phyloP scores from a whole-genome alignment of 331 rosid genomes.

The Cydonia oblonga region DNA sequence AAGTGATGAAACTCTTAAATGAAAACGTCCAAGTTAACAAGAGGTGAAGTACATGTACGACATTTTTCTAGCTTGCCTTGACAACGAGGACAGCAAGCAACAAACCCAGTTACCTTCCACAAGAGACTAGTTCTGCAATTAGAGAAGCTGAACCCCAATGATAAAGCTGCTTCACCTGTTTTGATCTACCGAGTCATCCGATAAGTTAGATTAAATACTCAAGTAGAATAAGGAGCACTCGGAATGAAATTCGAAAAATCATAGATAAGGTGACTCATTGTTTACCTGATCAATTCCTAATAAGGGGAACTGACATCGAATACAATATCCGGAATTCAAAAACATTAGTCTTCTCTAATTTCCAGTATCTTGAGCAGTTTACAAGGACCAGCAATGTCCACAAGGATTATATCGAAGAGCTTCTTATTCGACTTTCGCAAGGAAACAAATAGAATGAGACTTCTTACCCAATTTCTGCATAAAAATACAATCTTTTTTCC shows the following conservation, averaged over 20 bases:
- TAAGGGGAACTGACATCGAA: slow-evolving; percentile 2
- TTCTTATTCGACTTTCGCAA: too few relatives aligned
- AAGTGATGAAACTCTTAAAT: too few relatives aligned
- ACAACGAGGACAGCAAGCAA: neutral
- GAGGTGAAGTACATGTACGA: neutral
- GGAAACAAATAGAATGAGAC: too few relatives aligned
- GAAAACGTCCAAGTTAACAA: too few relatives aligned
- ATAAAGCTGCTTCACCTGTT: slow-evolving; percentile 6
- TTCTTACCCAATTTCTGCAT: too few relatives aligned
- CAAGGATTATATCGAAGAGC: too few relatives aligned
- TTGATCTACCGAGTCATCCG: neutral
- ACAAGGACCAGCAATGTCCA: neutral
- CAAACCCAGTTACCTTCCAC: slow-evolving; percentile 19
- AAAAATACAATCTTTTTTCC: too few relatives aligned
- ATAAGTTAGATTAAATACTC: neutral
- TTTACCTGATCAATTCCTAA: slow-evolving; percentile 13
- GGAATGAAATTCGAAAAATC: neutral
- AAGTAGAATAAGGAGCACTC: neutral
- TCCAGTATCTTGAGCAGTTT: neutral
- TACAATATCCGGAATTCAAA: slow-evolving; percentile 7
- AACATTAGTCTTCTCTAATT: neutral
- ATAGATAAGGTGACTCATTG: neutral
- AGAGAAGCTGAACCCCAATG: slow-evolving; percentile 7
- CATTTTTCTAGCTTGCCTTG: slow-evolving; percentile 1
- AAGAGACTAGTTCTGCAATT: neutral